Percentiles rank a stretch among this genome's conserved stretches.
Conservation (phyloP, 2,329 filamentous ascomycete species). For the Magnaporthiopsis rhizophila region DNA sequence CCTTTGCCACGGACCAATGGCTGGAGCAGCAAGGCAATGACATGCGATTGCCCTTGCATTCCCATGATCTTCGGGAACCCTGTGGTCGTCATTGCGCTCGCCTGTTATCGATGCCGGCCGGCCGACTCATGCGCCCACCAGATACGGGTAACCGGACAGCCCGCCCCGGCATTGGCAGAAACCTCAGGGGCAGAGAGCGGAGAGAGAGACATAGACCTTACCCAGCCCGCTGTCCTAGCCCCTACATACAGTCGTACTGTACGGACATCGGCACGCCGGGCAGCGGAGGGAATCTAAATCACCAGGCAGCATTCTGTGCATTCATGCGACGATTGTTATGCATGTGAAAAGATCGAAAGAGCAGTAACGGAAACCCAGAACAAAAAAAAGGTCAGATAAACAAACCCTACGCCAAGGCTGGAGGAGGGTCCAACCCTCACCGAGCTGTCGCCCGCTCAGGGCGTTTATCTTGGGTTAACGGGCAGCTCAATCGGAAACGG, state of each 20-base stretch:
- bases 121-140: neutral
- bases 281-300: too few species aligned
- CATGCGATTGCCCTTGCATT: slow-evolving; percentile 1
- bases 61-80: slow-evolving; percentile 1
- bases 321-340: too few species aligned
- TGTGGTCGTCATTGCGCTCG: neutral
- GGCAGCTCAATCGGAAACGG: neutral
- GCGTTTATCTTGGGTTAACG: neutral
- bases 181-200: neutral
- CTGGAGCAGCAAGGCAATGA: neutral
- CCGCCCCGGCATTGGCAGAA: neutral
- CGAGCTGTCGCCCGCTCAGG: neutral
- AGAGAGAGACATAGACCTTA: too few species aligned
- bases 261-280: neutral
- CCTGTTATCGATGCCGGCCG: neutral
- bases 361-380: too few species aligned
- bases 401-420: neutral
- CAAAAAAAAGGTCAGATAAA: neutral
- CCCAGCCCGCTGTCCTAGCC: neutral
- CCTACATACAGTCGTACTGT: too few species aligned
- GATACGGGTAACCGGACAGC: neutral
- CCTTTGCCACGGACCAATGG: neutral
- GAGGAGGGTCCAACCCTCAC: neutral
- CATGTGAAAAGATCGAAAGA: neutral
- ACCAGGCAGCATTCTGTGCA: too few species aligned